Conservation (phyloP, 2,329 filamentous ascomycete species). For the Venturia aucupariae region DNA sequence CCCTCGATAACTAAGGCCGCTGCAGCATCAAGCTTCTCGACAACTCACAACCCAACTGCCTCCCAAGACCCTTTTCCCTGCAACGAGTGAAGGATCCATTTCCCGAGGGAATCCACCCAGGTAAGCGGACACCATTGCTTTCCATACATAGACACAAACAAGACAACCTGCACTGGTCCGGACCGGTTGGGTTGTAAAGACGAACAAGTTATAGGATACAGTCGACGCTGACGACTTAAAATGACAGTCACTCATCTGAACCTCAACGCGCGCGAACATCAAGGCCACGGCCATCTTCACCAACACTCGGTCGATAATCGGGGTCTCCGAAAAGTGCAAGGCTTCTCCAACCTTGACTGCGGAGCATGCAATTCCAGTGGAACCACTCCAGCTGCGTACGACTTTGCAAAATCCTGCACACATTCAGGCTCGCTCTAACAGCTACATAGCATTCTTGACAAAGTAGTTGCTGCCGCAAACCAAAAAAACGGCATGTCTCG, state of each 20-base stretch:
- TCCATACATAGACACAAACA: neutral
- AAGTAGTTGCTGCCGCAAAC: slow-evolving; percentile 9
- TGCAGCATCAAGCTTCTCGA: neutral
- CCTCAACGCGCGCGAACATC: neutral
- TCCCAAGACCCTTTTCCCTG: neutral
- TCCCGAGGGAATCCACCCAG: neutral
- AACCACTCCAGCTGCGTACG: slow-evolving; percentile 1
- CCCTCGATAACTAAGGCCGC: slow-evolving; percentile 3
- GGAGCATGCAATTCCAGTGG: slow-evolving; percentile 1
- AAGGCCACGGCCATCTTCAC: neutral
- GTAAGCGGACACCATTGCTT: neutral
- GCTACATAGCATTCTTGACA: neutral
- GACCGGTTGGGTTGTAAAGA: neutral
- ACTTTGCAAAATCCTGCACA: neutral
- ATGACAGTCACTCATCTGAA: slow-evolving; percentile 7
- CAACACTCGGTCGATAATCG: neutral
- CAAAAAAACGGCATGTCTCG: slow-evolving; percentile 5
- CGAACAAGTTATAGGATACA: neutral
- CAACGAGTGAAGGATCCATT: neutral
- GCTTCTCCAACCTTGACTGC: neutral
- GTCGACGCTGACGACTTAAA: neutral
- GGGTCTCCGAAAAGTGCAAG: slow-evolving; percentile 1
- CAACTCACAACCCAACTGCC: slow-evolving; percentile 1
- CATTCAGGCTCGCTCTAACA: neutral
- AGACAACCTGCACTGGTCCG: neutral